These are phyloP conservation scores for Aureobasidium mangrovei DNA, from an alignment of 2,329 filamentous ascomycete genomes.

Conservation along the genomic window DNA sequence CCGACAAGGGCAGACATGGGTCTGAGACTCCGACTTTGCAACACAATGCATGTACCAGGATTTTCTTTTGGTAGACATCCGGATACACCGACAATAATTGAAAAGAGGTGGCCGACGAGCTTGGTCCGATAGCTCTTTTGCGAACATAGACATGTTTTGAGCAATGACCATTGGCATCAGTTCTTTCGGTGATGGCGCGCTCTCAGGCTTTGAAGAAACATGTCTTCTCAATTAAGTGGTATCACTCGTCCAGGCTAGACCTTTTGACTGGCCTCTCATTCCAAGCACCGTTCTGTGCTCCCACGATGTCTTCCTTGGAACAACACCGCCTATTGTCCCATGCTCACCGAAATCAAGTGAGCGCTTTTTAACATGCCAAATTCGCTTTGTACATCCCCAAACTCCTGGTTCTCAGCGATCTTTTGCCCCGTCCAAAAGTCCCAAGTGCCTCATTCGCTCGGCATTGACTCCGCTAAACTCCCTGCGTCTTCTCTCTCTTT, in stretches of 20 bases:
- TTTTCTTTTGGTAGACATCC: too few species aligned
- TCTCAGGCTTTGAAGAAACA: neutral
- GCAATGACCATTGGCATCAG: too few species aligned
- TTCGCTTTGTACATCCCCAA: neutral
- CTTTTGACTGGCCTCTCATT: neutral
- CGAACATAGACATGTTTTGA: too few species aligned
- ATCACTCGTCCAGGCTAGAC: neutral
- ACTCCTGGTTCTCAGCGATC: neutral
- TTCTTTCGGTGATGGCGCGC: too few species aligned
- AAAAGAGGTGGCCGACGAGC: too few species aligned
- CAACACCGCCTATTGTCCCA: neutral
- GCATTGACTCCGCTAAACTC: slow-evolving; percentile 28
- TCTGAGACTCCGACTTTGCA: too few species aligned
- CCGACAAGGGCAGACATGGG: neutral
- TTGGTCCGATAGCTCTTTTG: too few species aligned
- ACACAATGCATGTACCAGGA: too few species aligned
- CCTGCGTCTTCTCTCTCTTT: slow-evolving; percentile 20
- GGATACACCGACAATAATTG: too few species aligned
- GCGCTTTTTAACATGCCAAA: neutral
- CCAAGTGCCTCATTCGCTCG: slow-evolving; percentile 28
- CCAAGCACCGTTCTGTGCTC: neutral
- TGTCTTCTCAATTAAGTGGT: neutral
- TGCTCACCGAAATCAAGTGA: neutral
- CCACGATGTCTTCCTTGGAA: neutral
- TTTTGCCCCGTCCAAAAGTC: slow-evolving; percentile 18